These are phyloP conservation scores for Quercus berberidifolia DNA, from an alignment of 306 rosid species.

Conservation along the genomic window DNA sequence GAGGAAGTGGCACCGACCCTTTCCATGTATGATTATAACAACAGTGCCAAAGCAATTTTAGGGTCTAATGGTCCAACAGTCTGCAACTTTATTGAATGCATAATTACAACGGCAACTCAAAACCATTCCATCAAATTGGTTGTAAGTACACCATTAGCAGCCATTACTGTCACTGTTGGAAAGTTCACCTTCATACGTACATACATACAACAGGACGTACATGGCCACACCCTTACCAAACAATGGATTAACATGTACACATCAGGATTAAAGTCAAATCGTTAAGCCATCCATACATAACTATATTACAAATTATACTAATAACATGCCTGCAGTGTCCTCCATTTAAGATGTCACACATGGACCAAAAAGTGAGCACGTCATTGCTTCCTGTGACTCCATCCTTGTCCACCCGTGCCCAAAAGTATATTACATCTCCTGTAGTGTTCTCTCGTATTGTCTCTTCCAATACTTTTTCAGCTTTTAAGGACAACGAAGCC, in stretches of 20 bases:
- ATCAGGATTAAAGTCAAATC: background rate
- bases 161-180: background rate
- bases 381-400: constrained; percentile 40
- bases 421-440: constrained; percentile 85
- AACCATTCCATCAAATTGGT: background rate
- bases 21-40: background rate
- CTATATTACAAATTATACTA: background rate
- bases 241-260: background rate
- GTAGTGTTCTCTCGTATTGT: constrained; percentile 46
- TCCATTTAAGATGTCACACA: constrained; percentile 86
- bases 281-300: background rate
- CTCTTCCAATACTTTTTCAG: constrained; percentile 73
- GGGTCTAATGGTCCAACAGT: background rate
- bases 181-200: background rate
- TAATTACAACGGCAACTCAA: constrained; percentile 1
- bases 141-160: constrained; percentile 9
- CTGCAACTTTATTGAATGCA: background rate
- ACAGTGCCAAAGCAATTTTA: background rate
- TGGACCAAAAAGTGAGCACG: constrained; percentile 83
- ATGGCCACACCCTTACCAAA: background rate
- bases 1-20: too few relatives aligned
- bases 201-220: background rate
- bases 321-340: constrained; percentile 82
- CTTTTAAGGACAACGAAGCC: constrained; percentile 65
- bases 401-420: constrained; percentile 70